phyloP scores from a whole-genome alignment of 768 basidiomycete species.

The Tylopilus plumbeoviolaceoides region DNA sequence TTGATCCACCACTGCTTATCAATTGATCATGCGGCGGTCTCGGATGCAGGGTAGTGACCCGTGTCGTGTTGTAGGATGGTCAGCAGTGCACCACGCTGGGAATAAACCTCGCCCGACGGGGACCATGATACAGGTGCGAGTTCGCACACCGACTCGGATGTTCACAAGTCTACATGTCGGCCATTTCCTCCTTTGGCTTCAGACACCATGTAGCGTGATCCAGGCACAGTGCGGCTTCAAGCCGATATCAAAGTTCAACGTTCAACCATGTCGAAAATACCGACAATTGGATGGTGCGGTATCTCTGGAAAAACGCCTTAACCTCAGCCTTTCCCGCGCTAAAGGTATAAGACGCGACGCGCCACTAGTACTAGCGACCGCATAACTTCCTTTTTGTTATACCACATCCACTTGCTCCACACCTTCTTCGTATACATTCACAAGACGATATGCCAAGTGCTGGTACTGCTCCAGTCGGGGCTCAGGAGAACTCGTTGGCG shows the following conservation, averaged over 20 bases:
- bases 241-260: not conserved
- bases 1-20: not conserved
- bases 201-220: not conserved
- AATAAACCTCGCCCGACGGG: not conserved
- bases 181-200: not conserved
- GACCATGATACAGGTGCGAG: not conserved
- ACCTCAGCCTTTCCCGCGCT: slow-evolving; percentile 4
- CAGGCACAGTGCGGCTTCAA: not conserved
- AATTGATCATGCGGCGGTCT: not conserved
- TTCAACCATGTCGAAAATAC: not conserved
- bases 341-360: slow-evolving; percentile 6
- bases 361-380: not conserved
- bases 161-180: not conserved
- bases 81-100: not conserved
- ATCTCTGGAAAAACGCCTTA: slow-evolving; percentile 12
- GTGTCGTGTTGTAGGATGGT: not conserved
- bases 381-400: slow-evolving; percentile 14
- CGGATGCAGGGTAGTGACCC: not conserved
- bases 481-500: slow-evolving; percentile 35
- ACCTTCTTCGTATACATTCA: not conserved
- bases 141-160: not conserved
- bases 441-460: slow-evolving; percentile 49
- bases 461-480: slow-evolving; percentile 34
- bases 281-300: slow-evolving; percentile 1
- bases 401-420: not conserved